phyloP scores from a whole-genome alignment of 129 eudicot genomes.

The Escallonia rubra region DNA sequence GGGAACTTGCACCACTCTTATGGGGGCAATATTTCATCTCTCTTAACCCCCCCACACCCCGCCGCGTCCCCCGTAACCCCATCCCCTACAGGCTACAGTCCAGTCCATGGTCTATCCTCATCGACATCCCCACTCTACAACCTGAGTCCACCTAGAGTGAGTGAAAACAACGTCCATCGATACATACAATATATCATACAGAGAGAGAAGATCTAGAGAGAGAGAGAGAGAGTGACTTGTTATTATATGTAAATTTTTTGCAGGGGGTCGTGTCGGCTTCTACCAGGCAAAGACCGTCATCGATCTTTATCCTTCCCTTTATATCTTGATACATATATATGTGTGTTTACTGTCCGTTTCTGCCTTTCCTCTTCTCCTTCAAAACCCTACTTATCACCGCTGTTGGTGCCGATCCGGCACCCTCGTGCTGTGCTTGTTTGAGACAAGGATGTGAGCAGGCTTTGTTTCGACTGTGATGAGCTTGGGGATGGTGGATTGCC shows the following conservation, averaged over 20 bases:
- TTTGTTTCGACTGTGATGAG: slow-evolving; percentile 5
- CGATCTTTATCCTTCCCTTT: slow-evolving; percentile 19
- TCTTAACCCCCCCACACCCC: no score
- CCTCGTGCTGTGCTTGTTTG: no score
- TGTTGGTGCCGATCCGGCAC: neutral
- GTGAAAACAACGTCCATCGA: no score
- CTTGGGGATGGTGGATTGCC: slow-evolving; percentile 19
- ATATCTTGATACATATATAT: slow-evolving; percentile 11
- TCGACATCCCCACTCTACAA: no score
- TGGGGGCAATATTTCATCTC: neutral
- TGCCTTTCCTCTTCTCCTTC: neutral
- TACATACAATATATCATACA: no score
- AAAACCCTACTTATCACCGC: slow-evolving; percentile 41
- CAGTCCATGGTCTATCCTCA: no score
- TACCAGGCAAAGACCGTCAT: slow-evolving; percentile 78
- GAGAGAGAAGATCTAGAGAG: neutral
- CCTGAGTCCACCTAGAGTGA: no score
- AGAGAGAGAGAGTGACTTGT: neutral
- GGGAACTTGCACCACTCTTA: neutral
- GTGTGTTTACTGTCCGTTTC: neutral
- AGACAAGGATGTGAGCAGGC: no score
- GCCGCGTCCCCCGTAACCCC: no score
- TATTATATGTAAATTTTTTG: neutral
- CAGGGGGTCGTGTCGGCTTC: slow-evolving; percentile 66
- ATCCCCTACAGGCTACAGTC: no score